Conservation (phyloP, 257 asterid genomes). For the Solanum arcanum region DNA sequence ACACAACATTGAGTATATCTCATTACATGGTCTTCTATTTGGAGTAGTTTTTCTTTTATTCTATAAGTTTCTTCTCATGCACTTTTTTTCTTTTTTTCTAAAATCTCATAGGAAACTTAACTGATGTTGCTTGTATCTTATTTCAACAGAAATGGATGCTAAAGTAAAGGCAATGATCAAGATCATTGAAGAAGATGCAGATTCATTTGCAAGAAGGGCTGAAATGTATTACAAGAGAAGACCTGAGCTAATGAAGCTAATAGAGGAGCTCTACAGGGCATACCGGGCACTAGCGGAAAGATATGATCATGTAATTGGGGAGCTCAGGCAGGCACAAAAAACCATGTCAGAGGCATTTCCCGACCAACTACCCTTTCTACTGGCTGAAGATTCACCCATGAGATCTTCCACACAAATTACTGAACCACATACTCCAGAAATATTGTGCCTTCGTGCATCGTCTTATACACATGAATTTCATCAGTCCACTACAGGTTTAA, state of each 20-base stretch:
- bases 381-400: conserved; percentile 46
- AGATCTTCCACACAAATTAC: conserved; percentile 19
- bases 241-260: conserved; percentile 89
- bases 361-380: conserved; percentile 53
- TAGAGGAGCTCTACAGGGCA: conserved; percentile 92
- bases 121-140: background rate
- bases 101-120: background rate
- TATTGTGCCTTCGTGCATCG: conserved; percentile 13
- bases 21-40: background rate
- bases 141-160: background rate
- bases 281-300: conserved; percentile 89
- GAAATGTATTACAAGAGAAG: conserved; percentile 94
- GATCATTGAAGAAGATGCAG: conserved; percentile 93
- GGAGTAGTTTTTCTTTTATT: background rate
- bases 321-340: conserved; percentile 76
- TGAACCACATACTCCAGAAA: conserved; percentile 34
- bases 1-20: background rate
- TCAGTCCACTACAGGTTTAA: background rate
- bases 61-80: background rate
- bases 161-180: conserved; percentile 86
- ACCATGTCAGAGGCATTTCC: conserved; percentile 80
- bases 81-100: background rate
- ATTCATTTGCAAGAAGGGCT: conserved; percentile 87
- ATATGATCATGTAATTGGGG: conserved; percentile 81
- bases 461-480: conserved; percentile 20